Percentiles rank a stretch among this genome's conserved stretches.
Evolutionary conservation across 345 rosid species (phyloP).

Genomic region (Citrus unshiu): DNA sequence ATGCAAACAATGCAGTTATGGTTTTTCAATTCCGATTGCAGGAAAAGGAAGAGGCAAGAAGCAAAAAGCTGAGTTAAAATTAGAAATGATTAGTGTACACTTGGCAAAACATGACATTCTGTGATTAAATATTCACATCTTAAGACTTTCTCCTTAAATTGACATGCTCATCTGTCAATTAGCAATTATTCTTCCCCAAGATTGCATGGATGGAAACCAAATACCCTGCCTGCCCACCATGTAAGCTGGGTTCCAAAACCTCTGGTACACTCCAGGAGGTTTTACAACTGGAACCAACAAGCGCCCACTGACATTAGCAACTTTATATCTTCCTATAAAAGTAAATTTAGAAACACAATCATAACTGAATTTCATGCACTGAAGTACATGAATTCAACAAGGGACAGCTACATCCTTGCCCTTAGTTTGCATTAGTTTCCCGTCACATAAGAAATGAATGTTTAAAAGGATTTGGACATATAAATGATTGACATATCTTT

Average conservation of each 20-base stretch:
- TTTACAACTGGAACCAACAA: neutral
- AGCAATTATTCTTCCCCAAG: neutral
- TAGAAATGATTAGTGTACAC: neutral
- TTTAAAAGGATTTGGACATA: neutral
- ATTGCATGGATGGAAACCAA: neutral
- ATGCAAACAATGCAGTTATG: neutral
- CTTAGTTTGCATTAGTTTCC: neutral
- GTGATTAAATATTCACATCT: neutral
- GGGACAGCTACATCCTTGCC: neutral
- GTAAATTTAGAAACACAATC: neutral
- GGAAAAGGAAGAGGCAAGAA: neutral
- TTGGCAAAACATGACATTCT: neutral
- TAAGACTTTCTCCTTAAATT: neutral
- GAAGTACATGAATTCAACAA: neutral
- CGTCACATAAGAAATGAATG: neutral
- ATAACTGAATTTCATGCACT: neutral
- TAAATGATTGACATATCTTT: neutral
- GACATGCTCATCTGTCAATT: slow-evolving; percentile 4
- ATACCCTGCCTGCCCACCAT: neutral
- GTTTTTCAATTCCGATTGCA: neutral
- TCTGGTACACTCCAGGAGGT: neutral
- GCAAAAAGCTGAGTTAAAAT: neutral
- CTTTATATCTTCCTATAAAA: neutral
- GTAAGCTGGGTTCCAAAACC: neutral
- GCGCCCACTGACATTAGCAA: neutral